phyloP scores from a whole-genome alignment of 108 stramenopile species.

The Nitzschia putrida region DNA sequence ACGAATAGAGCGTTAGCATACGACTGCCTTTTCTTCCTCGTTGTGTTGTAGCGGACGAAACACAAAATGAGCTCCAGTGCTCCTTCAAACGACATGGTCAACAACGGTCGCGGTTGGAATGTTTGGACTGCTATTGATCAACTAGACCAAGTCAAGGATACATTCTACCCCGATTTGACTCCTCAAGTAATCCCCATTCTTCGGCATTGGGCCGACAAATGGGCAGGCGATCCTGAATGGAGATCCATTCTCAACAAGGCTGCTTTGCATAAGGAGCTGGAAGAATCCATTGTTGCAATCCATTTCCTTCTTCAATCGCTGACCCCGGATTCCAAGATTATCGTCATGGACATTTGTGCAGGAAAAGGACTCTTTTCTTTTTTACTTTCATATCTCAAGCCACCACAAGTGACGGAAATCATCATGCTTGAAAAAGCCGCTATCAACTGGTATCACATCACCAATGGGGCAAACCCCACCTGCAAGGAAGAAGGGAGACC shows the following conservation, averaged over 20 bases:
- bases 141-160: slow-evolving; percentile 4
- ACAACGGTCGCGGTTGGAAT: slow-evolving; percentile 16
- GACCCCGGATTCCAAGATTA: slow-evolving; percentile 16
- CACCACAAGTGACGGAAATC: slow-evolving; percentile 39
- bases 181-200: slow-evolving; percentile 44
- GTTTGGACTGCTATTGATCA: slow-evolving; percentile 31
- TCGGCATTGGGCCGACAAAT: slow-evolving; percentile 40
- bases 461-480: slow-evolving; percentile 36
- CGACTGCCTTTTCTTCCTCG: no score
- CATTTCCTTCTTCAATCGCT: slow-evolving; percentile 27
- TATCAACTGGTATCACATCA: slow-evolving; percentile 71
- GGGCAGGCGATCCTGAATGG: slow-evolving; percentile 45
- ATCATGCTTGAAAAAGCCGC: slow-evolving; percentile 67
- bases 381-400: slow-evolving; percentile 53
- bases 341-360: slow-evolving; percentile 57
- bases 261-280: slow-evolving; percentile 53
- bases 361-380: slow-evolving; percentile 74
- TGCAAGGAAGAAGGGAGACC: slow-evolving; percentile 36
- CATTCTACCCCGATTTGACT: slow-evolving; percentile 40
- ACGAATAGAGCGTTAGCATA: no score
- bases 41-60: no score
- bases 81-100: no score
- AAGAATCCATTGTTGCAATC: slow-evolving; percentile 73
- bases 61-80: no score
- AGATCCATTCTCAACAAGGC: slow-evolving; percentile 55